Evolutionary conservation across 1,139 yeast genomes (phyloP).

Genomic region (Lodderomyces metapsilosis): DNA sequence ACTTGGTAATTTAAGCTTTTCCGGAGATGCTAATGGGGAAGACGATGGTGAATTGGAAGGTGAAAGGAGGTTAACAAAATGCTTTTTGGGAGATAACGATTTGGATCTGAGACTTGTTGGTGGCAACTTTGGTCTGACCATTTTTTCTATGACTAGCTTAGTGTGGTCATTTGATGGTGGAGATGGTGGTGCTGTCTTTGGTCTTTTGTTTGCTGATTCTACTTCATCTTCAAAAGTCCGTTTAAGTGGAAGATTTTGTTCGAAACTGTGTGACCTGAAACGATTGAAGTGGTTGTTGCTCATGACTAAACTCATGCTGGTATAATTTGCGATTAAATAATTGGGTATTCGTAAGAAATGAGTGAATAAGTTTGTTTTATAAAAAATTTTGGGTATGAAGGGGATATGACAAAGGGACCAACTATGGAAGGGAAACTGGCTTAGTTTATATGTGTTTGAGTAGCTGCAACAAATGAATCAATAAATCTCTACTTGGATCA

Average conservation of each 20-base stretch:
- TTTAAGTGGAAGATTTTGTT: slow-evolving; percentile 19
- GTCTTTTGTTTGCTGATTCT: slow-evolving; percentile 29
- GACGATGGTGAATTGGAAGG: slow-evolving; percentile 31
- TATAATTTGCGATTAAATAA: background rate
- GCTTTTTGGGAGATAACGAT: slow-evolving; percentile 35
- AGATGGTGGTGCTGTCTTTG: slow-evolving; percentile 54
- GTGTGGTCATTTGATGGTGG: slow-evolving; percentile 26
- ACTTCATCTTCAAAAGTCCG: slow-evolving; percentile 26
- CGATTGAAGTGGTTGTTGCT: slow-evolving; percentile 34
- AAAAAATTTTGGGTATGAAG: too few species aligned
- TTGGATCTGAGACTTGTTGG: slow-evolving; percentile 22
- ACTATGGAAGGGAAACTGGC: background rate
- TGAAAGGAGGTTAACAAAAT: slow-evolving; percentile 28
- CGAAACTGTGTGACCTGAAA: slow-evolving; percentile 33
- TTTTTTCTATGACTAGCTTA: slow-evolving; percentile 8
- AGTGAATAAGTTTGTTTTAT: background rate
- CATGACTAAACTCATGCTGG: slow-evolving; percentile 27
- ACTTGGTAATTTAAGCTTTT: slow-evolving; percentile 33
- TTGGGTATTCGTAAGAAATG: background rate
- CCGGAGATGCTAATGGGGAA: slow-evolving; percentile 21
- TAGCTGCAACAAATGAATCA: too few species aligned
- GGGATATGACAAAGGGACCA: too few species aligned
- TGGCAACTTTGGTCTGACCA: slow-evolving; percentile 5
- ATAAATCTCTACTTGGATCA: slow-evolving; percentile 1
- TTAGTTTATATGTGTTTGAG: background rate